Percentiles rank a stretch among this genome's conserved stretches.
These are phyloP conservation scores for Tubosaeta sp. DNA, from an alignment of 768 basidiomycete genomes.

Conservation along the genomic window DNA sequence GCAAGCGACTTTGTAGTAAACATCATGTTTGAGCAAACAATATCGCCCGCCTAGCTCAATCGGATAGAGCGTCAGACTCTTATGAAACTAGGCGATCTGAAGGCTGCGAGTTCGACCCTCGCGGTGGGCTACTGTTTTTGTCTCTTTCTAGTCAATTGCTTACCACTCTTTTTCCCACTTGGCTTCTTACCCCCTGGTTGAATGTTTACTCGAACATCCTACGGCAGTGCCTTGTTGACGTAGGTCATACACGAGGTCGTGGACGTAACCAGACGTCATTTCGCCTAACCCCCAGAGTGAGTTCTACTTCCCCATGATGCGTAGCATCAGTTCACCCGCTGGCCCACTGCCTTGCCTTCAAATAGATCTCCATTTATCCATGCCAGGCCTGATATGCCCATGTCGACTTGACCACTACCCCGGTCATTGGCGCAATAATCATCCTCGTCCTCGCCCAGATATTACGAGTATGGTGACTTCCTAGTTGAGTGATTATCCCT, in stretches of 20 bases:
- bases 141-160: too few species aligned
- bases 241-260: background rate
- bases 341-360: background rate
- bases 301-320: background rate
- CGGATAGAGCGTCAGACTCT: conserved; percentile 67
- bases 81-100: conserved; percentile 47
- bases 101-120: conserved; percentile 64
- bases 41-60: conserved; percentile 59
- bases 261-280: background rate
- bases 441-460: background rate
- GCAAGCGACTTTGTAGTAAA: background rate
- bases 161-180: background rate
- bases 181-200: too few species aligned
- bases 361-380: background rate
- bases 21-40: background rate
- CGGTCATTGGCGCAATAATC: background rate
- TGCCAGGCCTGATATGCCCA: background rate
- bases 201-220: background rate
- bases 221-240: background rate
- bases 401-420: background rate
- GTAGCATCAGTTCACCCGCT: background rate
- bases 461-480: background rate
- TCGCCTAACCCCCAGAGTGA: background rate
- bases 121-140: conserved; percentile 49
- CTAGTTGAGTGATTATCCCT: background rate